These are phyloP conservation scores for Jamesozyma rosinii DNA, from an alignment of 805 yeast species.

Conservation along the genomic window DNA sequence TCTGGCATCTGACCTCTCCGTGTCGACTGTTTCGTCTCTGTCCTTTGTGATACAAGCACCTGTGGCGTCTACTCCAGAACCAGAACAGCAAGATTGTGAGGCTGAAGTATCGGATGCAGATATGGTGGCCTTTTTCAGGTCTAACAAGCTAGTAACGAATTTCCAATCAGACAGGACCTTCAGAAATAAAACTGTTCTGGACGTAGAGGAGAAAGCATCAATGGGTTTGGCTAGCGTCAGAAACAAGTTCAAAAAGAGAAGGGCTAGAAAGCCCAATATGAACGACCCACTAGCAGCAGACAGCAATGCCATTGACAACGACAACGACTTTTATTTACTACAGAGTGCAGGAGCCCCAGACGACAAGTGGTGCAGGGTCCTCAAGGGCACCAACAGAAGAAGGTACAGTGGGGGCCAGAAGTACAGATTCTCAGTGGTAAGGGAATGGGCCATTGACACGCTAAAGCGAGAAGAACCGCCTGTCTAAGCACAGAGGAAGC, in stretches of 20 bases:
- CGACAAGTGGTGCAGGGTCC: constrained; percentile 19
- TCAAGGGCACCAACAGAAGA: constrained; percentile 17
- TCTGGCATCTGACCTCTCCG: background rate
- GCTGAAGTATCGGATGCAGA: background rate
- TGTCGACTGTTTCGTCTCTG: background rate
- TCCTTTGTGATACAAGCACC: background rate
- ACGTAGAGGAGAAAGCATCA: background rate
- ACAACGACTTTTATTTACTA: too few species aligned
- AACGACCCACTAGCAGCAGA: background rate
- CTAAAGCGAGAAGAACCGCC: background rate
- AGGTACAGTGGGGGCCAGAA: background rate
- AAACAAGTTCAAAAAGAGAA: background rate
- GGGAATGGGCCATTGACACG: background rate
- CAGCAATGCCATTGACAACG: background rate
- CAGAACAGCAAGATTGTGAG: background rate
- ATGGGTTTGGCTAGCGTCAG: background rate
- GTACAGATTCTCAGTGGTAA: background rate
- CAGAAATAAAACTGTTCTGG: background rate
- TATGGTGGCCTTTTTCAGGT: background rate
- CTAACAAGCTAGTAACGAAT: background rate
- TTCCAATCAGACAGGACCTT: background rate
- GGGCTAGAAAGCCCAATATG: background rate
- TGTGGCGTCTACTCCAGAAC: background rate
- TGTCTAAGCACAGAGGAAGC: background rate
- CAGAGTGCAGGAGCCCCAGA: constrained; percentile 14